These are phyloP conservation scores for Echium plantagineum DNA, from an alignment of 257 asterid genomes.

Conservation along the genomic window DNA sequence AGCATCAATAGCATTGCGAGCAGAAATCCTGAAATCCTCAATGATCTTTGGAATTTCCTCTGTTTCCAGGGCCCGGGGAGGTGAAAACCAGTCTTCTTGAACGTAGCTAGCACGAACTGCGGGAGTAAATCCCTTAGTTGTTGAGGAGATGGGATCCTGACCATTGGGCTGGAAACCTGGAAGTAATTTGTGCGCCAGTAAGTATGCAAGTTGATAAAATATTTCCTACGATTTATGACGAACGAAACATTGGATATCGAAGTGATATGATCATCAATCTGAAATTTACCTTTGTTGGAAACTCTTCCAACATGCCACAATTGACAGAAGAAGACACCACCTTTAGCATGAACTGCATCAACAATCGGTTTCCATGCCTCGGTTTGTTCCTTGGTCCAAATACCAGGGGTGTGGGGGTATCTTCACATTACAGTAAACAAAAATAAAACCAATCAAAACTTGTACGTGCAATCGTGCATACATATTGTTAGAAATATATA, in stretches of 20 bases:
- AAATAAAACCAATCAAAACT: no score
- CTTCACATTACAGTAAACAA: no score
- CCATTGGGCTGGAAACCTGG: slow-evolving; percentile 12
- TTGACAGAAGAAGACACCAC: slow-evolving; percentile 27
- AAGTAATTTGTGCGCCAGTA: background rate
- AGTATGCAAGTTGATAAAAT: background rate
- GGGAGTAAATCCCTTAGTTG: slow-evolving; percentile 9
- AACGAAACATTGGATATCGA: no score
- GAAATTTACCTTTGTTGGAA: slow-evolving; percentile 16
- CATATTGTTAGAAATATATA: no score
- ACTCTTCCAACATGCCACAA: slow-evolving; percentile 22
- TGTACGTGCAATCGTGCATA: no score
- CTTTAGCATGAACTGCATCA: slow-evolving; percentile 24
- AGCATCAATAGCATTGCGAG: slow-evolving; percentile 17
- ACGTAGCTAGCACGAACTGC: slow-evolving; percentile 3
- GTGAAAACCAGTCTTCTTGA: background rate
- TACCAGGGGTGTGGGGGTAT: slow-evolving; percentile 16
- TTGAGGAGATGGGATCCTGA: slow-evolving; percentile 9
- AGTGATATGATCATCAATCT: no score
- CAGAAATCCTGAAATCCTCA: slow-evolving; percentile 11
- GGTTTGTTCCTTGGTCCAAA: slow-evolving; percentile 29
- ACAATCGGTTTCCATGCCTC: slow-evolving; percentile 28
- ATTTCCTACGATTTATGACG: background rate
- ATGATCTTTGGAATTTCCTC: slow-evolving; percentile 10
- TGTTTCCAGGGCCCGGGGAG: slow-evolving; percentile 4